These are phyloP conservation scores for Wickerhamomyces strasburgensis DNA, from an alignment of 805 yeast genomes.

Conservation along the genomic window DNA sequence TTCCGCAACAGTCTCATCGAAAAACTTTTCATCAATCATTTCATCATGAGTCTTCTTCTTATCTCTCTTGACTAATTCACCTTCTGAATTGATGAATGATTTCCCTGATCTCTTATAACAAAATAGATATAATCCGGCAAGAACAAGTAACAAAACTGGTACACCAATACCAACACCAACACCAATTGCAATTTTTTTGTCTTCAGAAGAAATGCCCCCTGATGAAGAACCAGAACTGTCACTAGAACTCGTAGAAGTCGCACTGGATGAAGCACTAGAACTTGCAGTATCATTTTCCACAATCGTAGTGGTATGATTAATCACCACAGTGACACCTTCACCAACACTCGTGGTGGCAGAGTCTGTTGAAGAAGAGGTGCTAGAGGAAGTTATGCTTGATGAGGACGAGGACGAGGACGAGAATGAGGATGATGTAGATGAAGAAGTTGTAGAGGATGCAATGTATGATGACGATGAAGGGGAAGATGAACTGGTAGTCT, in stretches of 20 bases:
- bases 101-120: slow-evolving; percentile 11
- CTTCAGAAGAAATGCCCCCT: slow-evolving; percentile 38
- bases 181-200: slow-evolving; percentile 56
- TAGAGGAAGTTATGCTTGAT: not conserved
- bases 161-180: slow-evolving; percentile 48
- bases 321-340: slow-evolving; percentile 16
- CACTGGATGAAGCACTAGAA: slow-evolving; percentile 18
- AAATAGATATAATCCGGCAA: no score
- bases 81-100: slow-evolving; percentile 24
- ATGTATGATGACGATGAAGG: not conserved
- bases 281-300: slow-evolving; percentile 28
- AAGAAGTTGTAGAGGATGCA: slow-evolving; percentile 1
- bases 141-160: slow-evolving; percentile 3
- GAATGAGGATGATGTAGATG: slow-evolving; percentile 9
- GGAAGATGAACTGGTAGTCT: no score
- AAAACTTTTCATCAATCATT: slow-evolving; percentile 24
- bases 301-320: slow-evolving; percentile 18
- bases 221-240: slow-evolving; percentile 8
- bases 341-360: slow-evolving; percentile 6
- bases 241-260: slow-evolving; percentile 19
- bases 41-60: slow-evolving; percentile 16
- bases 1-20: slow-evolving; percentile 24
- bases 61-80: slow-evolving; percentile 19
- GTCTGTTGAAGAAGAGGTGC: slow-evolving; percentile 6
- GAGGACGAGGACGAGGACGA: slow-evolving; percentile 1